Evolutionary conservation across 2,329 filamentous ascomycete genomes (phyloP).

Genomic region (Trichoderma semiorbis): DNA sequence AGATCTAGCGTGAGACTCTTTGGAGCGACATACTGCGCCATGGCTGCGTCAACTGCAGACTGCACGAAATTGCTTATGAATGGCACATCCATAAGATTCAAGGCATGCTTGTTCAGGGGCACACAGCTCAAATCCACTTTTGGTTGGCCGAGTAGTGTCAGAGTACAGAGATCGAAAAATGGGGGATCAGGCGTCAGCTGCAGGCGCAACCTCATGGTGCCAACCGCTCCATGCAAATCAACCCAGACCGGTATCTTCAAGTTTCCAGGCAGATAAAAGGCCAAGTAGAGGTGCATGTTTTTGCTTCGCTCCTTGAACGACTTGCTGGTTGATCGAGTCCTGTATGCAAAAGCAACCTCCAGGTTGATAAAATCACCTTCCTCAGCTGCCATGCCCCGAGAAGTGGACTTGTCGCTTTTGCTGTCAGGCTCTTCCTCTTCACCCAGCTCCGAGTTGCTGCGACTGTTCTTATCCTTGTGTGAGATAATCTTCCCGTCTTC

Average conservation of each 20-base stretch:
- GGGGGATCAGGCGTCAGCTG: conserved; percentile 74
- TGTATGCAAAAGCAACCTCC: conserved; percentile 71
- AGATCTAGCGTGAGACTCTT: conserved; percentile 71
- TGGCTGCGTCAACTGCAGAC: conserved; percentile 67
- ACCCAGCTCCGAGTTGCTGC: conserved; percentile 22
- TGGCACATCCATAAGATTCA: conserved; percentile 73
- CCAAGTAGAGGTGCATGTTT: conserved; percentile 61
- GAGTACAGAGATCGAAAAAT: conserved; percentile 70
- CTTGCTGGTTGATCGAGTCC: conserved; percentile 58
- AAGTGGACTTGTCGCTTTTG: conserved; percentile 33
- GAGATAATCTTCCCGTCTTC: conserved; percentile 51
- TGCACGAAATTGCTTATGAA: conserved; percentile 74
- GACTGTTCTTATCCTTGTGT: conserved; percentile 34
- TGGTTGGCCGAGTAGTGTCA: conserved; percentile 73
- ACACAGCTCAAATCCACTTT: conserved; percentile 68
- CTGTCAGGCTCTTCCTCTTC: conserved; percentile 31
- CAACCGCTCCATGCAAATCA: conserved; percentile 68
- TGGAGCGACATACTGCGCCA: conserved; percentile 72
- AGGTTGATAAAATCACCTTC: conserved; percentile 76
- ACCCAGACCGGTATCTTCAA: conserved; percentile 66
- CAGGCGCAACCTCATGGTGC: conserved; percentile 64
- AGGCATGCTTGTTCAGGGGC: conserved; percentile 63
- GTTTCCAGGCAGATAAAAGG: conserved; percentile 63
- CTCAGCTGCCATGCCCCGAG: conserved; percentile 68
- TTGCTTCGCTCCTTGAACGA: conserved; percentile 68